Evolutionary conservation across 139 green algal species (phyloP).

Genomic region (Pleodorina starrii): DNA sequence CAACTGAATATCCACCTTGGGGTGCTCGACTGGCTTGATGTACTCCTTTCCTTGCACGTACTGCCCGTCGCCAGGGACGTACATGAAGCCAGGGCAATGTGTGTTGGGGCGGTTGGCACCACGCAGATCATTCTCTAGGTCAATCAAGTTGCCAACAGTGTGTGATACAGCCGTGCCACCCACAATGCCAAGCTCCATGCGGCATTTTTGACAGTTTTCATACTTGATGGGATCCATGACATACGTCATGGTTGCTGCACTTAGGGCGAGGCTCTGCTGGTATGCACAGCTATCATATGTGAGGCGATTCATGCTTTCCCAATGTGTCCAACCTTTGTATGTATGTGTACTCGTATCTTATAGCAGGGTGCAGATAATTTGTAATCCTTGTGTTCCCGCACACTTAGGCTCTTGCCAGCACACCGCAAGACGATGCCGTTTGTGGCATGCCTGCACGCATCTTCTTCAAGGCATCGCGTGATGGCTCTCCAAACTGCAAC

Average conservation of each 20-base stretch:
- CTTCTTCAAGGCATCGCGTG: too few species aligned
- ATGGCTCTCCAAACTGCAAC: too few species aligned
- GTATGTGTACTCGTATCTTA: too few species aligned
- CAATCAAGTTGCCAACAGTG: neutral
- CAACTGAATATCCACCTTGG: neutral
- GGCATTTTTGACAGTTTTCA: neutral
- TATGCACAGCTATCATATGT: neutral
- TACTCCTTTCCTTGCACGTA: neutral
- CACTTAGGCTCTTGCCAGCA: too few species aligned
- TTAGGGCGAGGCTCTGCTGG: neutral
- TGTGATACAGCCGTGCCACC: neutral
- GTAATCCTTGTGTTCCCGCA: too few species aligned
- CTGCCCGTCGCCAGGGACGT: neutral
- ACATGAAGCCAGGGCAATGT: neutral
- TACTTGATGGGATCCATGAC: neutral
- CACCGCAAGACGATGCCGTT: too few species aligned
- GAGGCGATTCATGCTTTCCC: neutral
- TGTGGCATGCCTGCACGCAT: too few species aligned
- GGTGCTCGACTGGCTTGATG: neutral
- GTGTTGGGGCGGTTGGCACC: neutral
- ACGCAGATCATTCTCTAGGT: neutral
- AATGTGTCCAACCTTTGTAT: neutral
- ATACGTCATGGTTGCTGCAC: neutral
- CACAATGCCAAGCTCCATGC: neutral
- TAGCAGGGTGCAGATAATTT: too few species aligned